A percentile compares a stretch with the other conserved stretches of the same genome.
Evolutionary conservation across 2,329 filamentous ascomycete species (phyloP).

Genomic region (Penicillium sp.): DNA sequence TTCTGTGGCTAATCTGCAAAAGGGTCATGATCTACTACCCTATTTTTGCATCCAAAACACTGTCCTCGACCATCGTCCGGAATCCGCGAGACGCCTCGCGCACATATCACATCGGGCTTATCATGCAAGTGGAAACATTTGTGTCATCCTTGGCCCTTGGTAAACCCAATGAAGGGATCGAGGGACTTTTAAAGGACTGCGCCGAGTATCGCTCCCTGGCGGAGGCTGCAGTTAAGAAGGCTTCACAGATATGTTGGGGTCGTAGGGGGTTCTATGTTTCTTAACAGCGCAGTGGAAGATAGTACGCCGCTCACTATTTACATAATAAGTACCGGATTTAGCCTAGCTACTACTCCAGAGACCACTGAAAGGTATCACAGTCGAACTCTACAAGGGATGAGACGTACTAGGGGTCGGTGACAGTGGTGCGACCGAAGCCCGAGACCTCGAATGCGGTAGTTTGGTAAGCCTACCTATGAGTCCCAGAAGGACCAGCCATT

Average conservation of each 20-base stretch:
- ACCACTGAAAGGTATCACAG: no score
- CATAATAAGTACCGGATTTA: no score
- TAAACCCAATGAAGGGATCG: neutral
- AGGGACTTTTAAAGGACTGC: neutral
- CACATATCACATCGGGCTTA: neutral
- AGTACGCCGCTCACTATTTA: no score
- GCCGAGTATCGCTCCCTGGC: neutral
- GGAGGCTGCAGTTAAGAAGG: neutral
- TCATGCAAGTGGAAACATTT: neutral
- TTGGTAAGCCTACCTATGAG: no score
- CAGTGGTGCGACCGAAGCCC: no score
- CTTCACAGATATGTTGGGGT: neutral
- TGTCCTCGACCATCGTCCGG: neutral
- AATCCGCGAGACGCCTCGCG: neutral
- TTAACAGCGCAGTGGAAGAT: neutral
- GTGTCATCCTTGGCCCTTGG: neutral
- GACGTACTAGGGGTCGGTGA: no score
- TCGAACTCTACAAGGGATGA: no score
- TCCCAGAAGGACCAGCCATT: no score
- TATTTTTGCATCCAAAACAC: neutral
- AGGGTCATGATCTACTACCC: neutral
- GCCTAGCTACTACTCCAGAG: no score
- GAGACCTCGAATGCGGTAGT: no score
- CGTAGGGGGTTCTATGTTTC: neutral
- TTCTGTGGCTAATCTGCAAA: neutral